phyloP scores from a whole-genome alignment of 176 grass and related monocot genomes.

The Hyparrhenia diplandra region DNA sequence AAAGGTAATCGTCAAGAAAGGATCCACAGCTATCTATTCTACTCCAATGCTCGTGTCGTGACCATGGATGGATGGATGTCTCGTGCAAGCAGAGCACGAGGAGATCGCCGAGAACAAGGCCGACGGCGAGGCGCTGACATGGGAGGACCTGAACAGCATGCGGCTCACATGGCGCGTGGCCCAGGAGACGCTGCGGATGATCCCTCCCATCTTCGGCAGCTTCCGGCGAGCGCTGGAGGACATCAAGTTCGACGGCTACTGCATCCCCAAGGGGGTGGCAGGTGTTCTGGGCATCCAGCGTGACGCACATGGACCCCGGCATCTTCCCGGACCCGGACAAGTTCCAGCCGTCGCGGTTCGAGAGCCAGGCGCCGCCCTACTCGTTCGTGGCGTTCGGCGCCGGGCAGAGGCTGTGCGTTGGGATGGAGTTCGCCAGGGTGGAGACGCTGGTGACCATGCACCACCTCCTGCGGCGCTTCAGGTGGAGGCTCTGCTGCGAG shows the following conservation, averaged over 20 bases:
- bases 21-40: too few species aligned
- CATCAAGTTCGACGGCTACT: constrained; percentile 42
- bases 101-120: constrained; percentile 33
- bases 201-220: constrained; percentile 43
- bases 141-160: constrained; percentile 40
- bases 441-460: constrained; percentile 53
- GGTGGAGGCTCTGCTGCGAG: constrained; percentile 32
- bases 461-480: constrained; percentile 27
- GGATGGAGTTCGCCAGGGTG: constrained; percentile 39
- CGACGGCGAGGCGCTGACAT: constrained; percentile 36
- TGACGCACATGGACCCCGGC: constrained; percentile 43
- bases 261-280: constrained; percentile 53
- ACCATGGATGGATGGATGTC: too few species aligned
- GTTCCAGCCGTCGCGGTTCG: constrained; percentile 39
- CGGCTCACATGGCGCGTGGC: constrained; percentile 48
- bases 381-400: constrained; percentile 50
- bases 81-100: constrained; percentile 30
- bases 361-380: constrained; percentile 17
- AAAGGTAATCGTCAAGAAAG: constrained; percentile 4
- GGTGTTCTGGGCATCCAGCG: constrained; percentile 45
- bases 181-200: constrained; percentile 33
- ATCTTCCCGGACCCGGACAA: constrained; percentile 26
- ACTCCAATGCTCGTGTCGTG: too few species aligned
- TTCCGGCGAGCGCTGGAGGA: constrained; percentile 40
- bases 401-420: constrained; percentile 35